Evolutionary conservation across 257 asterid genomes (phyloP).

Genomic region (Lithospermum erythrorhizon): DNA sequence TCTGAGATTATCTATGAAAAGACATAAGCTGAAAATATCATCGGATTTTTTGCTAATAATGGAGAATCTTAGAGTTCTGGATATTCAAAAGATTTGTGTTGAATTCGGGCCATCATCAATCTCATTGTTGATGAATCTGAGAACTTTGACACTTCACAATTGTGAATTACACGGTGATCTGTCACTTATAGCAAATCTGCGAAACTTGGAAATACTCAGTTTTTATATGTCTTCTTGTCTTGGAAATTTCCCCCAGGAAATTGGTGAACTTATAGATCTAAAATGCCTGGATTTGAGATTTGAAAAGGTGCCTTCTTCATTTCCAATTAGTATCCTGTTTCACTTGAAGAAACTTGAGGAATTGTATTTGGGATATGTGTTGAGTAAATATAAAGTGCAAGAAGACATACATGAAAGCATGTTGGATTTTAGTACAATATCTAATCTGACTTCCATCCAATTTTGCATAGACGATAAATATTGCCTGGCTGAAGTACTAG

Average conservation of each 20-base stretch:
- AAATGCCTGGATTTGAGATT: conserved; percentile 7
- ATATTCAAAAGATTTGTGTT: not conserved
- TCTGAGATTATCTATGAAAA: not conserved
- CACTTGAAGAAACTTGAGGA: conserved; percentile 2
- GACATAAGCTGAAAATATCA: not conserved
- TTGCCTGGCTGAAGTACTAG: not conserved
- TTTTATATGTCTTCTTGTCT: not conserved
- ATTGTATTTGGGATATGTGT: conserved; percentile 1
- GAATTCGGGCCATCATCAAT: not conserved
- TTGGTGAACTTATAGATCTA: not conserved
- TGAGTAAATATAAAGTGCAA: not conserved
- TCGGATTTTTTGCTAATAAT: not conserved
- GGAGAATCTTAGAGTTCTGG: not conserved
- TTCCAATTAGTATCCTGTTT: not conserved
- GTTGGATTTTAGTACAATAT: not conserved
- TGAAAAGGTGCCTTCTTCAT: not conserved
- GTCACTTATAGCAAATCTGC: not conserved
- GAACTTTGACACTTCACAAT: not conserved
- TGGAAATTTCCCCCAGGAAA: not conserved
- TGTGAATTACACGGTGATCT: not conserved
- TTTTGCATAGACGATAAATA: not conserved
- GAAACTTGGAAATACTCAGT: not conserved
- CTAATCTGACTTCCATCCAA: not conserved
- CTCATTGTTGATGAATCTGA: not conserved
- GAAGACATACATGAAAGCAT: not conserved